These are phyloP conservation scores for Mycena metata DNA, from an alignment of 768 basidiomycete genomes.

Conservation along the genomic window DNA sequence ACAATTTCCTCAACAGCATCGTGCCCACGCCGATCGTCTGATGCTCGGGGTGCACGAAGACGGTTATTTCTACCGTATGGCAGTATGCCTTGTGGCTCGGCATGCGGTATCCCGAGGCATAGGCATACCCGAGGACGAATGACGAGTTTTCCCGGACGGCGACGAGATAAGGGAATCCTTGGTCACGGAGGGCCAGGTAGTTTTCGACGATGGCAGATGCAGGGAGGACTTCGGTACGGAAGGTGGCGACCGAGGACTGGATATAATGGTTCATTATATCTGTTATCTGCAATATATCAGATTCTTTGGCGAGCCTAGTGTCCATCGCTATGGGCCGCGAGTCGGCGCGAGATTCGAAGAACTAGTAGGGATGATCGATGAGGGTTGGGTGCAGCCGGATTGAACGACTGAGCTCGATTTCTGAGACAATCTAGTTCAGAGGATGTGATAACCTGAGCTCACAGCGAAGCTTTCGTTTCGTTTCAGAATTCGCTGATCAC, in stretches of 20 bases:
- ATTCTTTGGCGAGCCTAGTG: conserved; percentile 28
- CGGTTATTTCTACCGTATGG: conserved; percentile 41
- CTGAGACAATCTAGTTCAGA: too few species aligned
- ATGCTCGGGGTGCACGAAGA: conserved; percentile 38
- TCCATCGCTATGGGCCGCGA: too few species aligned
- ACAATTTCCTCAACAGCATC: conserved; percentile 27
- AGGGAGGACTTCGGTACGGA: conserved; percentile 36
- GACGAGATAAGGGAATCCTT: conserved; percentile 26
- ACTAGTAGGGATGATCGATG: too few species aligned
- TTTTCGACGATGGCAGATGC: conserved; percentile 20
- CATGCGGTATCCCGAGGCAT: conserved; percentile 37
- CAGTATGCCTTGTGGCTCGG: conserved; percentile 39
- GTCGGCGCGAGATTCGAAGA: too few species aligned
- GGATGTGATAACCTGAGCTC: too few species aligned
- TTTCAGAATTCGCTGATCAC: too few species aligned
- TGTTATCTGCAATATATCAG: conserved; percentile 38
- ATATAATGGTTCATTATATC: conserved; percentile 43
- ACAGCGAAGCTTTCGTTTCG: too few species aligned
- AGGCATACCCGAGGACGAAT: conserved; percentile 38
- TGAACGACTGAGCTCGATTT: too few species aligned
- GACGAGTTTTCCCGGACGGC: conserved; percentile 12
- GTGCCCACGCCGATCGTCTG: conserved; percentile 34
- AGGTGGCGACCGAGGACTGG: conserved; percentile 36
- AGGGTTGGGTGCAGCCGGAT: too few species aligned
- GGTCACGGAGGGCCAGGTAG: conserved; percentile 6